Base-by-base conservation (phyloP, 345 rosid genomes). In the Boechera divaricarpa region DNA sequence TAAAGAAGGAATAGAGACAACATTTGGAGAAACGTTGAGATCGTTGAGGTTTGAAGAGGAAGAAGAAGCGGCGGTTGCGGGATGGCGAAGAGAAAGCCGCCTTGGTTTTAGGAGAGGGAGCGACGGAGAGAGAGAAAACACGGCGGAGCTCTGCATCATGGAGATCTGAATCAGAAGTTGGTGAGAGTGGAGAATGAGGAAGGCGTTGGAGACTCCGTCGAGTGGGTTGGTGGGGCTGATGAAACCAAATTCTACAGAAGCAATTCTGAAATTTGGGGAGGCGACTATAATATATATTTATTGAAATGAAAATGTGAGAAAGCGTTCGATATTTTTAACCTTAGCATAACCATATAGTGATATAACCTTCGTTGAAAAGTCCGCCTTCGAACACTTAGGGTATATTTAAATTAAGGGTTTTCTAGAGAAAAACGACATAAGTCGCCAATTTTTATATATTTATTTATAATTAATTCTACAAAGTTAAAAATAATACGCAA, bases 111-210 rank as follows among this genome's bases (percentile, higher is more conserved):
- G 82, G 65, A 61, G 70, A 36, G 87, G 86, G 6, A 82, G 61
- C 7, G 85, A 80, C 12, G 87, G 65, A 31, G 81, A 78, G 49
- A 80, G 52, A n/a, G 85, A 69, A 79, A 80, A 91, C 9, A 85
- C 87, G 26, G 86, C 88, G 26, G 85, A 47, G 90, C 91, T 86
- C 74, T 90, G 97, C 98, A 90, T 92, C 80, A 84, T 92, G 28
- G 75, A 70, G 86, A 81, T 86, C 82, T 77, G 61, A 55, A 60
- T 35, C 45, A 32, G 21, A 47, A 77, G 16, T 12, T 62, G 7
- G 49, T 29, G 33, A 13, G 67, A 26, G 60, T 28, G 80, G 42
- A 7, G 44, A 56, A 33, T n/a, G 67, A 28, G 18, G 45, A 6
- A 62, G 32, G 55, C 82, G 80, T 82, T 77, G 87, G 79, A 64